Conservation (phyloP, 1,139 yeast genomes). For the Taiozyma sp. region DNA sequence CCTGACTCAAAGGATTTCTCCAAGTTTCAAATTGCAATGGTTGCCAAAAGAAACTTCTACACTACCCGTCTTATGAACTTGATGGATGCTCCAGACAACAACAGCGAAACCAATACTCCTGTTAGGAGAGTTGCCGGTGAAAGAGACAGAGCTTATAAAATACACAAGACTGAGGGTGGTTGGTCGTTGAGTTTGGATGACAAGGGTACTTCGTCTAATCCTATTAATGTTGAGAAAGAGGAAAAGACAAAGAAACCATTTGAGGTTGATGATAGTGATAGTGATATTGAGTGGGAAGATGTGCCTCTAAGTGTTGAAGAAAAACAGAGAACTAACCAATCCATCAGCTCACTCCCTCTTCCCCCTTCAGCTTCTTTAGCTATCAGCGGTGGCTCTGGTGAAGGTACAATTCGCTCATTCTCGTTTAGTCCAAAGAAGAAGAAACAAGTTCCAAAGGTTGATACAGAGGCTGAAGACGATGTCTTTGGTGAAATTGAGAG, state of each 20-base stretch:
- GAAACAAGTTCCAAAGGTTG: slow-evolving; percentile 4
- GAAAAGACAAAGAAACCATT: slow-evolving; percentile 17
- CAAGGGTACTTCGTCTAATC: slow-evolving; percentile 33
- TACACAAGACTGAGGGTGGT: slow-evolving; percentile 77
- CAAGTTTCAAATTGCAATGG: slow-evolving; percentile 88
- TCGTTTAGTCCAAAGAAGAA: slow-evolving; percentile 20
- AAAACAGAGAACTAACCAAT: slow-evolving; percentile 28
- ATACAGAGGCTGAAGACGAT: slow-evolving; percentile 22
- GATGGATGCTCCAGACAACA: background rate
- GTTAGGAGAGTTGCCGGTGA: slow-evolving; percentile 78
- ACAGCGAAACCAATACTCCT: slow-evolving; percentile 33
- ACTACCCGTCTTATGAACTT: slow-evolving; percentile 73
- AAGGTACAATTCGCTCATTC: slow-evolving; percentile 13
- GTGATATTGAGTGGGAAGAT: slow-evolving; percentile 61
- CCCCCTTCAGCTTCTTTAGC: slow-evolving; percentile 23
- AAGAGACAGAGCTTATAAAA: slow-evolving; percentile 68
- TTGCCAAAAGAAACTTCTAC: slow-evolving; percentile 82
- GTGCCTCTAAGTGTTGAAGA: slow-evolving; percentile 34
- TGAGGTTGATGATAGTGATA: slow-evolving; percentile 30
- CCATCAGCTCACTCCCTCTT: slow-evolving; percentile 33
- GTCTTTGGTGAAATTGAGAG: slow-evolving; percentile 30
- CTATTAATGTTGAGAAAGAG: slow-evolving; percentile 37
- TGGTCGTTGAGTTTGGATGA: slow-evolving; percentile 72
- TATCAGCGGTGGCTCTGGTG: slow-evolving; percentile 9
- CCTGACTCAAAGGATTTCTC: slow-evolving; percentile 89